Conservation (phyloP, 2,329 filamentous ascomycete genomes). For the Paecilomyces dactylethromorphus region DNA sequence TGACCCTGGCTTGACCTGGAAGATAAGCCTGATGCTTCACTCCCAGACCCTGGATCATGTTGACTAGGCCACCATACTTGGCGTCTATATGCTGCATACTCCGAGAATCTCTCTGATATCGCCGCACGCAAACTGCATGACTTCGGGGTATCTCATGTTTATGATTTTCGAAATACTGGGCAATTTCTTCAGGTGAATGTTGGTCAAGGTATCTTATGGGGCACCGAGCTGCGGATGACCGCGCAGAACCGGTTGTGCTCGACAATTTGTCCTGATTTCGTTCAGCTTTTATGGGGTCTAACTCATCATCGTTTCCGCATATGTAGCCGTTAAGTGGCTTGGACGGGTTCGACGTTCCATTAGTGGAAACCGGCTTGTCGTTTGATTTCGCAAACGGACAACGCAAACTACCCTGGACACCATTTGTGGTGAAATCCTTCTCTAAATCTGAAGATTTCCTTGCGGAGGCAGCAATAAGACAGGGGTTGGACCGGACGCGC, state of each 20-base stretch:
- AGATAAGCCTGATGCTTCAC: conserved; percentile 84
- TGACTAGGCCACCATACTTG: conserved; percentile 87
- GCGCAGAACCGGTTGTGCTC: conserved; percentile 30
- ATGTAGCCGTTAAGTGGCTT: conserved; percentile 35
- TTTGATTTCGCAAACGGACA: conserved; percentile 67
- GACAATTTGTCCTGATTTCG: conserved; percentile 37
- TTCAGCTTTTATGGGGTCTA: conserved; percentile 51
- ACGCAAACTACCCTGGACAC: conserved; percentile 68
- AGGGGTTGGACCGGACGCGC: conserved; percentile 30
- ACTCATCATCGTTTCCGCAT: conserved; percentile 47
- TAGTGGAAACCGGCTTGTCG: conserved; percentile 34
- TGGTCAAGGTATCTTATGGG: conserved; percentile 90
- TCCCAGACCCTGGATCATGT: conserved; percentile 88
- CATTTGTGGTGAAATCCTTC: conserved; percentile 83
- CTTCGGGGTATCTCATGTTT: conserved; percentile 92
- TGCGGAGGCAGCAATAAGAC: conserved; percentile 39
- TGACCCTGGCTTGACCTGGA: conserved; percentile 42
- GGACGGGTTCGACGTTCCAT: conserved; percentile 32
- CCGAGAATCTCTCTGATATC: conserved; percentile 80
- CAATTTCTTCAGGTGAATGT: conserved; percentile 87
- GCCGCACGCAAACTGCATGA: conserved; percentile 84
- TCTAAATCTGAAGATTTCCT: conserved; percentile 65
- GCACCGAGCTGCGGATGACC: conserved; percentile 59
- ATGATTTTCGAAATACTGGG: conserved; percentile 87
- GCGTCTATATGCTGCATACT: conserved; percentile 84